Evolutionary conservation across 2,329 filamentous ascomycete genomes (phyloP), one percentile per base, ranked within the genome.

Genomic region (Magnaporthales sp.): DNA sequence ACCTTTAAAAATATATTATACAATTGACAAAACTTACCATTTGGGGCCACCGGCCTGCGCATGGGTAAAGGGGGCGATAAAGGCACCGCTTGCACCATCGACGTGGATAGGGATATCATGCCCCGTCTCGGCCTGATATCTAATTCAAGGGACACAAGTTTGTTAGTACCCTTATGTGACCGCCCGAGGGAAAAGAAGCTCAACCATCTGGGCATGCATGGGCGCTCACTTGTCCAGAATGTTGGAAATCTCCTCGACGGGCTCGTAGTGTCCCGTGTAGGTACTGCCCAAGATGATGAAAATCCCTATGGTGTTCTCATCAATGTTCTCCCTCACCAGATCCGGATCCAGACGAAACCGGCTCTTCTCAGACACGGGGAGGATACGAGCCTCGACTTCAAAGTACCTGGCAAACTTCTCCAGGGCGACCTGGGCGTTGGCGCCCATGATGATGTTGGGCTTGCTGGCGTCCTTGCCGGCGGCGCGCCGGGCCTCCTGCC

Each of bases 301-400:
- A 0, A 92, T 79, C n/a, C 89, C 89, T 70, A 92, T 91, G 0
- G 89, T 92, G 70, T 91, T 91, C 76, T 91, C 89, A 68, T 92
- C 89, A 38, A 91, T 82, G 69, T 89, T 89, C 71, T 91, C 74
- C 71, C 83, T 85, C 0, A 91, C 86, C 29, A 87, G 76, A 4
- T 85, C 80, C 0, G 89, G 85, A 70, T 91, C 88, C 8, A 91
- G 80, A 32, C 87, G 79, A 72, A 81, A 89, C 7, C 82, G 79
- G 67, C 85, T 88, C 73, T 86, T 83, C 70, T 83, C 80, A 65
- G 81, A 87, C 11, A 89, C 89, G 22, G 84, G 87, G 63, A 88
- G 76, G 67, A 89, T 89, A 62, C 84, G 81, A 27, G 86, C 84
- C 72, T 91, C 89, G 51, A 91, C 89, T 61, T 91, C 89, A 67